Conservation (phyloP, 768 basidiomycete species). For the Pulveroboletus sp. region DNA sequence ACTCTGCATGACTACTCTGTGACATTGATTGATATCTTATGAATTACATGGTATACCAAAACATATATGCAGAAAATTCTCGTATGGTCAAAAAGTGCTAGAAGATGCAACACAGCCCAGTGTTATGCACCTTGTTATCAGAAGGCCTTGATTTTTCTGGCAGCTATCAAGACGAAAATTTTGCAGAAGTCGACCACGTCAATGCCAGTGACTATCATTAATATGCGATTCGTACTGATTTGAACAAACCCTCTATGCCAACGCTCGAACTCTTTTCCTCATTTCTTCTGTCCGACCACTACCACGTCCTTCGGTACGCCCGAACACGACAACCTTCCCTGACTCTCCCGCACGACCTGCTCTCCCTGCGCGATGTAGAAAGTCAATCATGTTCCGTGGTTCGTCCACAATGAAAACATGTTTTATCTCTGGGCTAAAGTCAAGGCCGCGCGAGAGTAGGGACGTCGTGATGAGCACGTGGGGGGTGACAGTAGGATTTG, state of each 20-base stretch:
- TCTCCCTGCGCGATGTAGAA: conserved; percentile 86
- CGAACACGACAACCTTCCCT: conserved; percentile 75
- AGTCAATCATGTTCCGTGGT: conserved; percentile 87
- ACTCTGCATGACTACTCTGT: no score
- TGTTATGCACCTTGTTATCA: no score
- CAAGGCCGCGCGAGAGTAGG: conserved; percentile 83
- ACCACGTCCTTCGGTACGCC: conserved; percentile 63
- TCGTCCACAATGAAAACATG: conserved; percentile 87
- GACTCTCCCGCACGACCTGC: conserved; percentile 68
- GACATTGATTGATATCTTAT: no score
- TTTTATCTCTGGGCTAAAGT: conserved; percentile 73
- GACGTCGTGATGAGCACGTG: conserved; percentile 87
- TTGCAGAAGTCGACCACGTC: no score
- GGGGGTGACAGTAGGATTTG: conserved; percentile 37
- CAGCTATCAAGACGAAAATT: no score
- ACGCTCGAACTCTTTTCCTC: conserved; percentile 45
- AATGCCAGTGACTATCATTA: neutral
- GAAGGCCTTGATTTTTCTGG: no score
- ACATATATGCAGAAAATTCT: no score
- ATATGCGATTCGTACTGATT: neutral
- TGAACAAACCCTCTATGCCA: conserved; percentile 11
- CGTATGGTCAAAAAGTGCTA: no score
- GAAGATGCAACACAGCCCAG: no score
- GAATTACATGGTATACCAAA: no score
- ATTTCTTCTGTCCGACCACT: conserved; percentile 50